Evolutionary conservation across 345 rosid species (phyloP).

Genomic region (Bretschneidera sinensis): DNA sequence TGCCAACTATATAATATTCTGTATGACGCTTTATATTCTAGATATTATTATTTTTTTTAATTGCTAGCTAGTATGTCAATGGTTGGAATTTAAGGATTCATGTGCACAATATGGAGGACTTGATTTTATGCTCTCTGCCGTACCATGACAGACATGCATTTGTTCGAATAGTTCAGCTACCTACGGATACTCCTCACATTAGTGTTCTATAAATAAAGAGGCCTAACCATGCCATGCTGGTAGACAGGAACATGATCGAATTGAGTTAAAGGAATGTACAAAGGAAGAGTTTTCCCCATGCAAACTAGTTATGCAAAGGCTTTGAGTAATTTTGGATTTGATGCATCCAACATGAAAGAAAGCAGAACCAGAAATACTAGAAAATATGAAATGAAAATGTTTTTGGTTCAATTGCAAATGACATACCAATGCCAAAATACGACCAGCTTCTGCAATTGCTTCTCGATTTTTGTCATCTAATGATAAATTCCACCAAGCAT

Average conservation of each 20-base stretch:
- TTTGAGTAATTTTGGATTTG: too few species aligned
- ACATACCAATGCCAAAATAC: constrained; percentile 58
- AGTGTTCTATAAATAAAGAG: too few species aligned
- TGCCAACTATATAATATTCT: constrained; percentile 44
- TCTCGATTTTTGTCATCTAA: constrained; percentile 56
- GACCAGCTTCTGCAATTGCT: constrained; percentile 63
- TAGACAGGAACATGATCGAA: too few species aligned
- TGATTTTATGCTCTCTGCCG: constrained; percentile 74
- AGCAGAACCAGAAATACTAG: too few species aligned
- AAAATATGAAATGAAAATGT: too few species aligned
- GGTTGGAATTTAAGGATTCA: constrained; percentile 58
- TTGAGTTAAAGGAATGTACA: too few species aligned
- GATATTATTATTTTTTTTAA: neutral
- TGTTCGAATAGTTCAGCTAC: constrained; percentile 74
- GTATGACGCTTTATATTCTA: neutral
- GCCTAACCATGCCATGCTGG: too few species aligned
- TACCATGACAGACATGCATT: constrained; percentile 86
- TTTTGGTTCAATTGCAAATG: too few species aligned
- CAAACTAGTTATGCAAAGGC: too few species aligned
- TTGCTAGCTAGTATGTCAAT: neutral
- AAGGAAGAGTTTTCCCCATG: too few species aligned
- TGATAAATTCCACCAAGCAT: constrained; percentile 56
- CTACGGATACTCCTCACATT: too few species aligned
- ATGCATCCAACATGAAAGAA: too few species aligned
- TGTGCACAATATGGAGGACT: constrained; percentile 65